phyloP scores from a whole-genome alignment of 192 early-diverging fungal genomes.

The Backusella australiensis region DNA sequence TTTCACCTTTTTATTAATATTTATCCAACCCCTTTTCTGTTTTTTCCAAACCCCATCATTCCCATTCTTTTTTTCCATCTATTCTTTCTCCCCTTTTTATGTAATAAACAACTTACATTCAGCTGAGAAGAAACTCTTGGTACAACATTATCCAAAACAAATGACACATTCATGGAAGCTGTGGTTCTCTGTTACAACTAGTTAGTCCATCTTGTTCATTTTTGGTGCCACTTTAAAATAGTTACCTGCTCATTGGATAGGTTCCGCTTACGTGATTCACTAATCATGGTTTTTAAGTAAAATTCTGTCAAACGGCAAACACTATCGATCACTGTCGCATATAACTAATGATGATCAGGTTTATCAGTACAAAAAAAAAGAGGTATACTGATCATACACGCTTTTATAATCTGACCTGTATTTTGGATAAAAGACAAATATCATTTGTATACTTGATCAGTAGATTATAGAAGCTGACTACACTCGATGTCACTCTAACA shows the following conservation, averaged over 20 bases:
- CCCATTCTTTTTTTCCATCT: slow-evolving; percentile 1
- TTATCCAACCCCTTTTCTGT: background rate
- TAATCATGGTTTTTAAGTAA: slow-evolving; percentile 59
- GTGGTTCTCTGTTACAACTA: slow-evolving; percentile 28
- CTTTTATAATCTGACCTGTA: slow-evolving; percentile 48
- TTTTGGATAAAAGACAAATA: slow-evolving; percentile 63
- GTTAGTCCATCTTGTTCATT: background rate
- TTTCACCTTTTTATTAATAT: background rate
- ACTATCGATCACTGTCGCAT: slow-evolving; percentile 64
- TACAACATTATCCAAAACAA: slow-evolving; percentile 58
- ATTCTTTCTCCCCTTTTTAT: background rate
- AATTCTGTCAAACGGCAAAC: slow-evolving; percentile 62
- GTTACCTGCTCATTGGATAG: slow-evolving; percentile 48
- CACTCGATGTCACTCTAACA: slow-evolving; percentile 61
- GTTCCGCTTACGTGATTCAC: slow-evolving; percentile 39
- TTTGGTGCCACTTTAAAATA: background rate
- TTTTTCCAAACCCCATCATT: background rate
- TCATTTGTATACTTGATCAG: slow-evolving; percentile 74
- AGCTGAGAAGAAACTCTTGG: slow-evolving; percentile 58
- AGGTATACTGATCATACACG: background rate
- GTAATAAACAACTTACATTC: slow-evolving; percentile 33
- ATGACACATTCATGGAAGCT: slow-evolving; percentile 47
- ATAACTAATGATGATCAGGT: slow-evolving; percentile 47
- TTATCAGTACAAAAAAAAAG: background rate
- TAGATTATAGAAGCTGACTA: slow-evolving; percentile 64